Evolutionary conservation across 768 basidiomycete genomes (phyloP), one percentile per base, ranked within the genome.

Genomic region (Sarcodon sp.): DNA sequence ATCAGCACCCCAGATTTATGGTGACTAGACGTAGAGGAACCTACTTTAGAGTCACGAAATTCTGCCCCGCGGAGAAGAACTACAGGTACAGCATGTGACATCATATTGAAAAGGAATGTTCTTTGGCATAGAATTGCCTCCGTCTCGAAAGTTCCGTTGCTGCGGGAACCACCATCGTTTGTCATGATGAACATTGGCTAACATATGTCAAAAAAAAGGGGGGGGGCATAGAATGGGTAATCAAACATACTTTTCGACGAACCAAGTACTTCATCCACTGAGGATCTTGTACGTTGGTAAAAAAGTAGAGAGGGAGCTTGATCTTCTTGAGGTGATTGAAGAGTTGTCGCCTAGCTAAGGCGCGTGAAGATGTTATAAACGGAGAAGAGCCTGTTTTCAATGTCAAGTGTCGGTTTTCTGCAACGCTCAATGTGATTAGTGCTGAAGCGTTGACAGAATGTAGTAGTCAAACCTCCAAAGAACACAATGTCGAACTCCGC

Each of bases 161-260:
- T 49, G 4, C 54, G 49, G 4, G 60, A 41, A 7, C 69, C 73
- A 7, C 77, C 80, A 47, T 80, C 80, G 50, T 75, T 72, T 15
- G 68, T 63, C 62, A 85, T 65, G 31, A 75, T 67, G 48, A 82
- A 83, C 79, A 85, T 81, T 1, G 83, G 82, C 78, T 83, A 51
- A 7, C 32, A 33, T 7, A 36, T 2, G 35, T 6, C 43, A 66
- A 38, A 62, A 50, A 33, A 21, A 36, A 31, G 33, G 36, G 9
- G 35, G 4, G 21, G 8, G 4, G 33, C 33, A 21, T 8, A 35
- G 10, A 31, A 6, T 11, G 33, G 39, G 39, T n/a, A 2, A 8
- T n/a, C 36, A 32, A 5, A 9, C n/a, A 39, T 47, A 76, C 73
- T 62, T 74, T 71, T 50, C 59, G 66, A 11, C 53, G 50, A 16